Evolutionary conservation across 768 basidiomycete species (phyloP), one percentile per base, ranked within the genome.

Genomic region (Lanmaoa pseudosensibilis): DNA sequence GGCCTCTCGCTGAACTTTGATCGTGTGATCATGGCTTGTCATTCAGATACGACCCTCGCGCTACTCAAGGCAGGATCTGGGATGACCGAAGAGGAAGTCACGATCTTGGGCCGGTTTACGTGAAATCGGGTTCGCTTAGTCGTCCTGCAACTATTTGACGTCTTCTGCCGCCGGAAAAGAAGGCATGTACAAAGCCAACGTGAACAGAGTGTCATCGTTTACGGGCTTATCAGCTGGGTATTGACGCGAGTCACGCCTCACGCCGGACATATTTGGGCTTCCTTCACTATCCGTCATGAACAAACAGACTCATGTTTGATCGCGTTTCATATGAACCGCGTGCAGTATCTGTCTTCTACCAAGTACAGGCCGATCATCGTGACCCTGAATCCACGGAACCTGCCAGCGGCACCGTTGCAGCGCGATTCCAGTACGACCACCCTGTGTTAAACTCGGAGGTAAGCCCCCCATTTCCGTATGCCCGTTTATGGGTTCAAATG

Each of bases 11-110:
- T 77, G 27, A 61, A 64, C 2, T 91, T 83, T 65, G 88, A 91
- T 68, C 84, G 85, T 67, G 85, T 92, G 46, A 85, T 90, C 41
- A 66, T 92, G 32, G 86, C 88, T 3, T 87, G 82, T 56, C 88
- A 91, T 68, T 87, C 88, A 1, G 85, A 90, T 63, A 79, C 82
- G 1, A 80, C 83, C 0, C 72, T 90, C 15, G 50, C 37, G 15
- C 43, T 57, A 8, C 36, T 45, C 4, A 71, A 75, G 19, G 73
- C 72, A 1, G 88, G 87, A 2, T 75, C 77, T 13, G 79, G 78
- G 1, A 69, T 80, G 15, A 81, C 80, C 2, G 49, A 63, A 4
- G 76, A 80, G 18, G 90, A 92, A 66, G 75, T 80, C 40, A 65
- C 74, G 19, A 80, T 85, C 30, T 71, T 92, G 30, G 73, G 78